phyloP scores from a whole-genome alignment of 1,139 yeast genomes.

The Meyerozyma athensensis region DNA sequence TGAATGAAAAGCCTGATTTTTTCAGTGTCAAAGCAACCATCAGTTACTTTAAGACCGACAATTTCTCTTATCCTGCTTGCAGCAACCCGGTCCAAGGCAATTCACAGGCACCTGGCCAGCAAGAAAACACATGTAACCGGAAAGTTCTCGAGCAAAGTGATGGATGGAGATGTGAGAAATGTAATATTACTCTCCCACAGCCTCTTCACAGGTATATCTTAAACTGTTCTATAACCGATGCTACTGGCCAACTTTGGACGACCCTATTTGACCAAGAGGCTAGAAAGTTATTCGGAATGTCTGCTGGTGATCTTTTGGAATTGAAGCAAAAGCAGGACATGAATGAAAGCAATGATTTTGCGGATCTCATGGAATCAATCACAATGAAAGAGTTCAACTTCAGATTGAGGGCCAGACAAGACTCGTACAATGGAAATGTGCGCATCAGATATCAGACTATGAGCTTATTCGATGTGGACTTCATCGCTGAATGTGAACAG shows the following conservation, averaged over 20 bases:
- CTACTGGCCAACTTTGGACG: slow-evolving; percentile 80
- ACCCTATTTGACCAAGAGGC: slow-evolving; percentile 88
- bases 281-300: slow-evolving; percentile 54
- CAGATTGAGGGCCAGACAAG: slow-evolving; percentile 78
- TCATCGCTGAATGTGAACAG: slow-evolving; percentile 54
- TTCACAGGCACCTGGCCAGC: slow-evolving; percentile 15
- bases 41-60: slow-evolving; percentile 66
- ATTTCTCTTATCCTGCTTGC: slow-evolving; percentile 91
- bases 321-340: slow-evolving; percentile 43
- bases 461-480: slow-evolving; percentile 53
- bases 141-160: slow-evolving; percentile 73
- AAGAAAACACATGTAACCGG: slow-evolving; percentile 59
- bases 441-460: slow-evolving; percentile 73
- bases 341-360: slow-evolving; percentile 34
- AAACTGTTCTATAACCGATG: slow-evolving; percentile 68
- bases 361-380: slow-evolving; percentile 45
- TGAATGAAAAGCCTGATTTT: slow-evolving; percentile 72
- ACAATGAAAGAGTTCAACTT: slow-evolving; percentile 69
- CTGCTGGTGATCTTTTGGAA: slow-evolving; percentile 63
- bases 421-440: slow-evolving; percentile 72
- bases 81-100: slow-evolving; percentile 36
- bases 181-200: slow-evolving; percentile 61
- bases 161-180: slow-evolving; percentile 93
- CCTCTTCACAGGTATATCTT: slow-evolving; percentile 81
- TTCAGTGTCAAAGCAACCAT: slow-evolving; percentile 73